phyloP scores from a whole-genome alignment of 225 moss, liverwort and hornwort species.

The Pseudisothecium myosuroides region DNA sequence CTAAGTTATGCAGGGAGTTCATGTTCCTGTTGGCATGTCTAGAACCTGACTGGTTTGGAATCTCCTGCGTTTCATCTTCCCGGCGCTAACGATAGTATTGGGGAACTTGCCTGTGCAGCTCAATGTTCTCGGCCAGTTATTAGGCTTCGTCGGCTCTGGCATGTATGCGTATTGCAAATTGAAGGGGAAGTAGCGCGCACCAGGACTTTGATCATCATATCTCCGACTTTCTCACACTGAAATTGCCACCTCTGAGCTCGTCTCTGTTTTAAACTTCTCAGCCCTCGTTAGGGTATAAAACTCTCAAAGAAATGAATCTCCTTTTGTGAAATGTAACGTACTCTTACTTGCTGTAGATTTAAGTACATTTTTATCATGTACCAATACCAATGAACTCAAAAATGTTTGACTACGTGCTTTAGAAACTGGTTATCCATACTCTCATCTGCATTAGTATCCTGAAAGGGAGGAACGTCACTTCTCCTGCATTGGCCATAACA shows the following conservation, averaged over 20 bases:
- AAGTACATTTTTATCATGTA: background rate
- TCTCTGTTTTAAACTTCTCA: background rate
- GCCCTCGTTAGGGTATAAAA: background rate
- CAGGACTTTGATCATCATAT: background rate
- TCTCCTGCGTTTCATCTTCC: background rate
- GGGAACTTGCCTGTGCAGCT: conserved; percentile 48
- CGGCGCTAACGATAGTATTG: background rate
- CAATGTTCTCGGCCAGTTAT: conserved; percentile 88
- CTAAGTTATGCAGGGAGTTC: background rate
- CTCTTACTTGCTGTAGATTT: conserved; percentile 1
- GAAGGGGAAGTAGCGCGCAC: conserved; percentile 59
- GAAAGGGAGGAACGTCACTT: background rate
- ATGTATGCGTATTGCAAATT: conserved; percentile 89
- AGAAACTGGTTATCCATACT: background rate
- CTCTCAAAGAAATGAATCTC: background rate
- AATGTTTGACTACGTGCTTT: background rate
- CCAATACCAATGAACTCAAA: background rate
- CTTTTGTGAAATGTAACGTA: background rate
- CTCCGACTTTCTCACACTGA: background rate
- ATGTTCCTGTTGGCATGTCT: background rate
- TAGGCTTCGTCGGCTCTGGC: conserved; percentile 93
- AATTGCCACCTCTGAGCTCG: background rate
- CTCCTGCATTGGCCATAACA: background rate
- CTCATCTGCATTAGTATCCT: background rate
- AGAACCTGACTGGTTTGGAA: background rate